These are phyloP conservation scores for Cyathus striatus DNA, from an alignment of 768 basidiomycete genomes.

Conservation along the genomic window DNA sequence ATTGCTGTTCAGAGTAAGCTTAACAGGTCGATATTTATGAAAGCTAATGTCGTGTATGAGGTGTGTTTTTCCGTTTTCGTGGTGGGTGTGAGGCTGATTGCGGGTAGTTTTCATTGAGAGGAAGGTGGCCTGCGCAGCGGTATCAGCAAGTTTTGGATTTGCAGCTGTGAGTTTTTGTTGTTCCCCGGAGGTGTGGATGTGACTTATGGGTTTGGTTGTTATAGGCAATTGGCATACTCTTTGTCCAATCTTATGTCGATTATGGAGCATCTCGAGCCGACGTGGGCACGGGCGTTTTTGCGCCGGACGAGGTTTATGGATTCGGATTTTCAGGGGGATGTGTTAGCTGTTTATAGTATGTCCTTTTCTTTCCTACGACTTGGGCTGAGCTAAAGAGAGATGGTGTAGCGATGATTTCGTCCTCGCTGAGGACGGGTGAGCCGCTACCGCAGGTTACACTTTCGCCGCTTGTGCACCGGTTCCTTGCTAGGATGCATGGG, in stretches of 20 bases:
- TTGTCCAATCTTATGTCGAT: constrained; percentile 74
- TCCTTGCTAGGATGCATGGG: constrained; percentile 41
- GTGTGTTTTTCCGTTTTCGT: constrained; percentile 24
- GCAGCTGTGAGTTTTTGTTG: constrained; percentile 46
- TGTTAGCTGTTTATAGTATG: constrained; percentile 54
- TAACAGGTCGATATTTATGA: constrained; percentile 51
- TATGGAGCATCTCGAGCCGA: constrained; percentile 63
- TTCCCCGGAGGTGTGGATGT: background rate
- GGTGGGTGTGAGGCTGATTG: background rate
- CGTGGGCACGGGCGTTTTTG: constrained; percentile 76
- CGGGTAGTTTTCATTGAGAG: constrained; percentile 64
- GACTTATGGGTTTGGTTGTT: constrained; percentile 3
- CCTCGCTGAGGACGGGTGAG: constrained; percentile 64
- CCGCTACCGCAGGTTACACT: constrained; percentile 86
- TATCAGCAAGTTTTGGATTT: constrained; percentile 66
- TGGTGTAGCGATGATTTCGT: constrained; percentile 64
- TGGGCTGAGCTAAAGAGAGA: background rate
- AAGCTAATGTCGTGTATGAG: constrained; percentile 62
- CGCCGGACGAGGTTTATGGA: constrained; percentile 71
- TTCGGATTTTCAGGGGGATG: constrained; percentile 77
- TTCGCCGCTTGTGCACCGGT: constrained; percentile 54
- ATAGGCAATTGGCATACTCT: constrained; percentile 61
- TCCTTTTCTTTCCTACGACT: background rate
- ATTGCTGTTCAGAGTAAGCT: constrained; percentile 74
- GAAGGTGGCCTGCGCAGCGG: constrained; percentile 75